Conservation (phyloP, 2,329 filamentous ascomycete species). For the Dothideomycetidae sp. region DNA sequence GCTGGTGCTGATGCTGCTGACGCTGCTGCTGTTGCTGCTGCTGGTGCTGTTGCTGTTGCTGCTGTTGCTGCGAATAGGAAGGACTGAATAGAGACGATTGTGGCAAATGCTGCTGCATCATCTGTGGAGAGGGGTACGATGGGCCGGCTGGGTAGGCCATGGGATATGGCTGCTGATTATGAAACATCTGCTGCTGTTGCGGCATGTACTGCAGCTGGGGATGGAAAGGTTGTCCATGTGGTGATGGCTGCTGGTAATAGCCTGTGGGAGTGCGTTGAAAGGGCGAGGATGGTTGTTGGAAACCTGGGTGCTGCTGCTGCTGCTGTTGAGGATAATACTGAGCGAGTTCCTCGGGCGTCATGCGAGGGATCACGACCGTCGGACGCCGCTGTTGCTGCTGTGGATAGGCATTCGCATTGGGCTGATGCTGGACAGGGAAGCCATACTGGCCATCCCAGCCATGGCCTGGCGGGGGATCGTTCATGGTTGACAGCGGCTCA, state of each 20-base stretch:
- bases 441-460: neutral
- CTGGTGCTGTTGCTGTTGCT: conserved; percentile 1
- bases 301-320: no score
- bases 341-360: conserved; percentile 1
- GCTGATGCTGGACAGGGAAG: neutral
- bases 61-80: conserved; percentile 3
- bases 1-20: no score
- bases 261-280: neutral
- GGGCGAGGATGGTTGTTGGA: neutral
- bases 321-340: conserved; percentile 2
- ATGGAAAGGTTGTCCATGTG: neutral
- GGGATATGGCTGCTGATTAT: conserved; percentile 6
- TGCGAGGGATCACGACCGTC: conserved; percentile 6
- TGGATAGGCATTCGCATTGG: neutral
- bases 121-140: conserved; percentile 17
- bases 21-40: neutral
- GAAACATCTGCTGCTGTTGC: conserved; percentile 2
- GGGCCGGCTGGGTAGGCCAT: neutral
- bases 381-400: neutral
- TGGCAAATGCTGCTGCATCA: conserved; percentile 14
- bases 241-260: conserved; percentile 4
- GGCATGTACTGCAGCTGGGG: conserved; percentile 2
- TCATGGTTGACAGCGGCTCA: no score
- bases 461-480: conserved; percentile 20
- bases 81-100: conserved; percentile 9